phyloP scores from a whole-genome alignment of 2,329 filamentous ascomycete genomes.

The Alternaria consortialis region DNA sequence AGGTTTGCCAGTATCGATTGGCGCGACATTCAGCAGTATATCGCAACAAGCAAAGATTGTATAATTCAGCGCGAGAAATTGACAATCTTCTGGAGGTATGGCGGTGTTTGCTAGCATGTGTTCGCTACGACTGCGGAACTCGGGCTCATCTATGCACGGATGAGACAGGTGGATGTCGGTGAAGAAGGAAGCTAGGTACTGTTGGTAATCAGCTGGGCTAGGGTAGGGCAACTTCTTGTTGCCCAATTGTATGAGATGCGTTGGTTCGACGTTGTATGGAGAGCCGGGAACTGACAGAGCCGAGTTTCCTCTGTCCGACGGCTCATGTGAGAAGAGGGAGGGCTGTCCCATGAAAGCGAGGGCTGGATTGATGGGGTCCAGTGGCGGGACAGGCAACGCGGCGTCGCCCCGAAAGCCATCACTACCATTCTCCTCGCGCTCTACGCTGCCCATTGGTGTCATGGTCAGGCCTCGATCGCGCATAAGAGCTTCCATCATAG shows the following conservation, averaged over 20 bases:
- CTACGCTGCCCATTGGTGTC: conserved; percentile 37
- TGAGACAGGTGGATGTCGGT: conserved; percentile 35
- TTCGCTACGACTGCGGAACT: conserved; percentile 35
- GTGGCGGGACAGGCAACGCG: conserved; percentile 29
- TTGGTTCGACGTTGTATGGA: neutral
- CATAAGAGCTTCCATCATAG: conserved; percentile 48
- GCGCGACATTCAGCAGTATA: conserved; percentile 17
- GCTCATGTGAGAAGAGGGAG: conserved; percentile 21
- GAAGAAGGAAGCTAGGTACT: conserved; percentile 41
- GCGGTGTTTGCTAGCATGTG: conserved; percentile 30
- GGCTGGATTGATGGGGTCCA: conserved; percentile 37
- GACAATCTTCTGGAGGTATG: conserved; percentile 29
- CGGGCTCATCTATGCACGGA: conserved; percentile 43
- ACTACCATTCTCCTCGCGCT: conserved; percentile 35
- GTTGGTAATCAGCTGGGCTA: conserved; percentile 29
- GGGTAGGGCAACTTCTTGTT: conserved; percentile 35
- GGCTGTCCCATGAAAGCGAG: conserved; percentile 28
- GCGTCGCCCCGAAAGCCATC: conserved; percentile 30
- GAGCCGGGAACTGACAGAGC: conserved; percentile 3
- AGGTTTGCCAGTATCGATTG: conserved; percentile 16
- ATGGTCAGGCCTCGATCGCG: conserved; percentile 39
- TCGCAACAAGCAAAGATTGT: conserved; percentile 40
- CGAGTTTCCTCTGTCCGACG: conserved; percentile 14
- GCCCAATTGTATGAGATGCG: conserved; percentile 27
- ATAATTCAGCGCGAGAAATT: conserved; percentile 44